phyloP scores from a whole-genome alignment of 306 rosid species.

The Cucurbita moschata region DNA sequence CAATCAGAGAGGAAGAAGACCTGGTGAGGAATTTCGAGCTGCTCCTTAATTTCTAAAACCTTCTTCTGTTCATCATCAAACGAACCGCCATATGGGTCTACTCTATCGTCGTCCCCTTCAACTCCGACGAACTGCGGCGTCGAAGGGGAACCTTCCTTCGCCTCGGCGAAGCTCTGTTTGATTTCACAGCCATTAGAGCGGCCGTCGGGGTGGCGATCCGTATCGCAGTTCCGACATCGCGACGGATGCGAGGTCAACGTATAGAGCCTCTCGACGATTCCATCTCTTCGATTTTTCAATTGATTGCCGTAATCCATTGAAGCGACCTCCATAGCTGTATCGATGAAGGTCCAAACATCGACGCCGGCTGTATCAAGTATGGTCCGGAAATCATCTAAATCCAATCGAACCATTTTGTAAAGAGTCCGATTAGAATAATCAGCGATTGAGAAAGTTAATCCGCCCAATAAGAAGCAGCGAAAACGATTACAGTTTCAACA shows the following conservation, averaged over 20 bases:
- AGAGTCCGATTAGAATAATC: not conserved
- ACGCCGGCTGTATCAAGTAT: conserved; percentile 58
- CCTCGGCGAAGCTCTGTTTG: not conserved
- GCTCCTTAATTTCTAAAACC: conserved; percentile 73
- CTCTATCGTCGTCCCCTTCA: conserved; percentile 32
- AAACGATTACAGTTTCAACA: not conserved
- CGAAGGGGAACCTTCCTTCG: conserved; percentile 28
- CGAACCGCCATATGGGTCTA: conserved; percentile 62
- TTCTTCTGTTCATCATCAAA: conserved; percentile 76
- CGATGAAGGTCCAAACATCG: conserved; percentile 77
- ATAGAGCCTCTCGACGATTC: conserved; percentile 62
- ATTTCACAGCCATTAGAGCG: conserved; percentile 12
- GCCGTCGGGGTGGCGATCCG: not conserved
- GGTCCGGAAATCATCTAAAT: conserved; percentile 75
- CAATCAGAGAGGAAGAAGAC: conserved; percentile 12
- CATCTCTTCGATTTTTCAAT: conserved; percentile 59
- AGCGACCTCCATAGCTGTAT: conserved; percentile 76
- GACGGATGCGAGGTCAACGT: conserved; percentile 22
- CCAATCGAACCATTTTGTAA: conserved; percentile 25
- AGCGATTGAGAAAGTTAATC: not conserved
- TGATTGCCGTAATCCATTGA: conserved; percentile 42
- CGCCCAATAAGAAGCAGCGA: not conserved
- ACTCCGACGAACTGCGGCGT: conserved; percentile 51
- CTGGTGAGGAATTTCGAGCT: conserved; percentile 67
- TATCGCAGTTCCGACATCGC: conserved; percentile 34